Evolutionary conservation across 768 basidiomycete genomes (phyloP).

Genomic region (Hypholoma sublateritium): DNA sequence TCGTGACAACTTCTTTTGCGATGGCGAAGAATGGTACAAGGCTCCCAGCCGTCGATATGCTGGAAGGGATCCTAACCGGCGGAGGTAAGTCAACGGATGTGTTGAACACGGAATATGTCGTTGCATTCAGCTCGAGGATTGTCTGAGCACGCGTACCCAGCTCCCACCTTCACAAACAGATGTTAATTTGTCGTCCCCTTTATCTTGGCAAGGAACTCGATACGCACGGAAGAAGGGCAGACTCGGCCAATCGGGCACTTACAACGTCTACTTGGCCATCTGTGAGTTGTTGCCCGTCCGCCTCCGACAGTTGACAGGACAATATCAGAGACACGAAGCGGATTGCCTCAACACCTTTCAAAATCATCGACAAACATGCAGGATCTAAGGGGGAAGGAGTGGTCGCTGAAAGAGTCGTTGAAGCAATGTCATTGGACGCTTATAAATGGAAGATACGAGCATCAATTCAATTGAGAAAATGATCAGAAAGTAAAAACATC

Average conservation of each 20-base stretch:
- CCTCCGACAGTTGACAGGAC: too few species aligned
- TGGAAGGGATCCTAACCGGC: slow-evolving; percentile 30
- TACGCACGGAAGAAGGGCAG: slow-evolving; percentile 19
- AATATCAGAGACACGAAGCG: too few species aligned
- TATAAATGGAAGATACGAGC: too few species aligned
- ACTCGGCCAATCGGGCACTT: slow-evolving; percentile 35
- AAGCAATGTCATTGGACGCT: too few species aligned
- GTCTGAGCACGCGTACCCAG: slow-evolving; percentile 51
- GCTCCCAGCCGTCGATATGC: slow-evolving; percentile 19
- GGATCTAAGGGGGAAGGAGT: too few species aligned
- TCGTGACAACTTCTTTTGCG: slow-evolving; percentile 45
- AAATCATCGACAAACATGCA: too few species aligned
- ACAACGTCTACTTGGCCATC: slow-evolving; percentile 32
- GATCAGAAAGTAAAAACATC: too few species aligned
- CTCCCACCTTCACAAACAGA: slow-evolving; percentile 43
- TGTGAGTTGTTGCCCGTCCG: slow-evolving; percentile 18
- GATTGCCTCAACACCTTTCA: too few species aligned
- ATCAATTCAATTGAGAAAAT: too few species aligned
- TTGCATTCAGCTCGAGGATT: slow-evolving; percentile 45
- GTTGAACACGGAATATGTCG: slow-evolving; percentile 42
- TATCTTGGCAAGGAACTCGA: not conserved
- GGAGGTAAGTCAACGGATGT: slow-evolving; percentile 32
- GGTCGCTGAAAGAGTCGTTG: too few species aligned
- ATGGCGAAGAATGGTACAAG: slow-evolving; percentile 60
- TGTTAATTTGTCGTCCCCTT: not conserved